phyloP scores from a whole-genome alignment of 129 eudicot species.

The Pittosporum tobira region DNA sequence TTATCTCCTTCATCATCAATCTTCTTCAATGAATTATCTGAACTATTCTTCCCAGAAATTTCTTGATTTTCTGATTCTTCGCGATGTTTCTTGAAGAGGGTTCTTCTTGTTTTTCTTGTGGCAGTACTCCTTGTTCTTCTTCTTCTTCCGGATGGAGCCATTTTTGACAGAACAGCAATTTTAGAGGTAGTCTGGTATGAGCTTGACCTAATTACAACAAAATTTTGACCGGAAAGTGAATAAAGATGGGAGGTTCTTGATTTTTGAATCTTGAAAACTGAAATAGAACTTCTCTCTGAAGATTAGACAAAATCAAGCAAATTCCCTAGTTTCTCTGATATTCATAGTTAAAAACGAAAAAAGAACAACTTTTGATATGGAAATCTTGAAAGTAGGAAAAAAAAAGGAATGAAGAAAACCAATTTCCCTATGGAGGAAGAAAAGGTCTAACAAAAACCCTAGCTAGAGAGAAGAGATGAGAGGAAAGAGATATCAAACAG shows the following conservation, averaged over 20 bases:
- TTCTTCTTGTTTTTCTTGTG: slow-evolving; percentile 24
- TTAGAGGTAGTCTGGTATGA: no score
- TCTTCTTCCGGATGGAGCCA: slow-evolving; percentile 47
- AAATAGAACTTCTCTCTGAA: not conserved
- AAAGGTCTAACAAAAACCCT: no score
- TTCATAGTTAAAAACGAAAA: no score
- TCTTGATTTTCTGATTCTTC: slow-evolving; percentile 10
- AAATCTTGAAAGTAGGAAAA: not conserved
- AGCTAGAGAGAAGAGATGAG: not conserved
- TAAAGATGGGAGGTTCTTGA: no score
- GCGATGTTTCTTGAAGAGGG: slow-evolving; percentile 14
- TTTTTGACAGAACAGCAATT: slow-evolving; percentile 14
- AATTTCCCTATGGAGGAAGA: not conserved
- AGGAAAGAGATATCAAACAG: not conserved
- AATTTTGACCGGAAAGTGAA: no score
- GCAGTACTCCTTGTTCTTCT: slow-evolving; percentile 25
- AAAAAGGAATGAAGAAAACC: not conserved
- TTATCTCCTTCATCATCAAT: slow-evolving; percentile 3
- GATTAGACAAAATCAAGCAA: not conserved
- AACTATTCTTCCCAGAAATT: slow-evolving; percentile 10
- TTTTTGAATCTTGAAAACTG: not conserved
- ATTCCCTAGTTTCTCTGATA: no score
- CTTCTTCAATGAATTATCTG: slow-evolving; percentile 5
- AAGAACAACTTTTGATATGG: no score
- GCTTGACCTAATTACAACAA: no score